These are phyloP conservation scores for Crataegus laevigata DNA, from an alignment of 306 rosid genomes.

Conservation along the genomic window DNA sequence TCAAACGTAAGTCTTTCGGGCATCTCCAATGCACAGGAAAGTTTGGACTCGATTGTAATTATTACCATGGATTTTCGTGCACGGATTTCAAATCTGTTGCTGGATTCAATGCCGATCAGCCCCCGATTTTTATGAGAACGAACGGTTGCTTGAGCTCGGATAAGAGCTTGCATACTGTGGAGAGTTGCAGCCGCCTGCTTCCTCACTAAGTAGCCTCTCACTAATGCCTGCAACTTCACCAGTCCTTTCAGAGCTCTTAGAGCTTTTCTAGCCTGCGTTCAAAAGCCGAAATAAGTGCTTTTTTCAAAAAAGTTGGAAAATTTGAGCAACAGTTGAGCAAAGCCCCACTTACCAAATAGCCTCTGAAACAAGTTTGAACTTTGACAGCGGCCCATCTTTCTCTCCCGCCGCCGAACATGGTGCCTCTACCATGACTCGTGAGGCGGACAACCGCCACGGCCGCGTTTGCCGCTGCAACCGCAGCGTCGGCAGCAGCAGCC, in stretches of 20 bases:
- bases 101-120: constrained; percentile 22
- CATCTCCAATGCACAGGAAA: background rate
- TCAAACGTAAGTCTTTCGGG: constrained; percentile 7
- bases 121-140: constrained; percentile 52
- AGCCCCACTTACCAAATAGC: constrained; percentile 47
- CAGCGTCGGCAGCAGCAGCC: constrained; percentile 80
- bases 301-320: background rate
- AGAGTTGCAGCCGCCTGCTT: constrained; percentile 77
- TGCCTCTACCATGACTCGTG: constrained; percentile 67
- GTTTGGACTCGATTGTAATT: background rate
- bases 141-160: constrained; percentile 79
- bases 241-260: constrained; percentile 79
- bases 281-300: background rate
- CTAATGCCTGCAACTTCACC: constrained; percentile 83
- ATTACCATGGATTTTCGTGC: constrained; percentile 69
- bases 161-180: constrained; percentile 74
- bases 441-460: constrained; percentile 79
- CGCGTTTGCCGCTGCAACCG: constrained; percentile 82
- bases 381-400: constrained; percentile 64
- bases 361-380: constrained; percentile 72
- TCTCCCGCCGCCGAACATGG: constrained; percentile 59
- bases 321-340: background rate
- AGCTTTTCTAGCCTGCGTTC: constrained; percentile 74
- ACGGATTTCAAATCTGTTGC: constrained; percentile 34
- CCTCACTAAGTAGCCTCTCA: constrained; percentile 81